These are phyloP conservation scores for Odontarrhena argentea DNA, from an alignment of 345 rosid genomes.

Conservation along the genomic window DNA sequence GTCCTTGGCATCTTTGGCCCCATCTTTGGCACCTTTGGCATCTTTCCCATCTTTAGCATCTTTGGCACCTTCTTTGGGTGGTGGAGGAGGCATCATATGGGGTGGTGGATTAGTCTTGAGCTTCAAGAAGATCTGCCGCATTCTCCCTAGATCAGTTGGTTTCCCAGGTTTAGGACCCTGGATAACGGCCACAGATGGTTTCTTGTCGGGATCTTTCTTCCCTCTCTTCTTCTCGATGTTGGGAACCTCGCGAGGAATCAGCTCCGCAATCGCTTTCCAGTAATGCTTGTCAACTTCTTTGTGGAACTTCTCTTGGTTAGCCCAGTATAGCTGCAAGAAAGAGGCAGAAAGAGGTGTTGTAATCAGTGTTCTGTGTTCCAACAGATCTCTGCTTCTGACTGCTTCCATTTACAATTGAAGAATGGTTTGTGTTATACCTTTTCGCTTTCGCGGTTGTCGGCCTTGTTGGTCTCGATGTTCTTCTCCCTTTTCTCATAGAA, in stretches of 20 bases:
- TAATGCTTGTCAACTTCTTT: constrained; percentile 85
- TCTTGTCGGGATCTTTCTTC: constrained; percentile 74
- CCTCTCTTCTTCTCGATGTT: constrained; percentile 86
- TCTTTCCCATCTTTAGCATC: constrained; percentile 42
- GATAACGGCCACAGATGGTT: constrained; percentile 60
- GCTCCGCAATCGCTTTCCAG: constrained; percentile 94
- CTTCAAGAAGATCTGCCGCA: constrained; percentile 81
- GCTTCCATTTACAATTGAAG: background rate
- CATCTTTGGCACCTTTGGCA: constrained; percentile 28
- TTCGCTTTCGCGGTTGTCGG: constrained; percentile 88
- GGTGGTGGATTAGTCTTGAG: constrained; percentile 83
- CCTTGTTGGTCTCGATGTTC: constrained; percentile 70
- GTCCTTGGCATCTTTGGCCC: constrained; percentile 48
- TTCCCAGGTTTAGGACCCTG: constrained; percentile 98
- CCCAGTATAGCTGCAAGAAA: constrained; percentile 62
- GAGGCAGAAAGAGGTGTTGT: background rate
- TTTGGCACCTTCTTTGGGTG: constrained; percentile 55
- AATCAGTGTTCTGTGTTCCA: too few relatives aligned
- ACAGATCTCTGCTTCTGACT: too few relatives aligned
- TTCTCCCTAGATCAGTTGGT: constrained; percentile 81
- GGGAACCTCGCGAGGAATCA: constrained; percentile 87
- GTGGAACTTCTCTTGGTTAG: constrained; percentile 92
- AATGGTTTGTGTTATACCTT: constrained; percentile 49
- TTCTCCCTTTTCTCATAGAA: constrained; percentile 82
- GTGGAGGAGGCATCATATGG: constrained; percentile 89